Percentiles rank a stretch among this genome's conserved stretches.
Conservation (phyloP, 1,139 yeast genomes). For the Yamadazyma songkhlaensis region DNA sequence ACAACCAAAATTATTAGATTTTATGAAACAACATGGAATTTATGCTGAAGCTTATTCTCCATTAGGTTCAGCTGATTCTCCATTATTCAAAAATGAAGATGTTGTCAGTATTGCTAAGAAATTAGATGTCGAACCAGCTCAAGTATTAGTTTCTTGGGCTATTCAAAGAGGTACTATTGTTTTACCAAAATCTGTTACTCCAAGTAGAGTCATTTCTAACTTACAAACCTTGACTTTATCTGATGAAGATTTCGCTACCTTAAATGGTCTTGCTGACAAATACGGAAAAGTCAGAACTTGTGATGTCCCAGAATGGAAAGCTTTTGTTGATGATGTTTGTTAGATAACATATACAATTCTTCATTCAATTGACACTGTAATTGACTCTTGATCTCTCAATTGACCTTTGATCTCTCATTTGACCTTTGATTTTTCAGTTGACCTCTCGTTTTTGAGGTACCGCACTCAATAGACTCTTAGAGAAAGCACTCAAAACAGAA, state of each 20-base stretch:
- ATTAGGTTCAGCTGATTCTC: conserved; percentile 55
- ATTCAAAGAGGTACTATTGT: conserved; percentile 50
- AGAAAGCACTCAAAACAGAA: too few relatives aligned
- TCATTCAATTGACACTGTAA: background rate
- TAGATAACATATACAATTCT: conserved; percentile 1
- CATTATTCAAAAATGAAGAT: conserved; percentile 42
- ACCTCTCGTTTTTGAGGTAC: too few relatives aligned
- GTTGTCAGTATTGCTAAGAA: conserved; percentile 44
- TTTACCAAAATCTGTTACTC: conserved; percentile 51
- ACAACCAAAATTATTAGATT: conserved; percentile 46
- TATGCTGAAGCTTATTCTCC: conserved; percentile 58
- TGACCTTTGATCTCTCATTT: too few relatives aligned
- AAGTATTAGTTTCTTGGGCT: conserved; percentile 53
- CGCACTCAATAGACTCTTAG: too few relatives aligned
- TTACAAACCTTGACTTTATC: conserved; percentile 28
- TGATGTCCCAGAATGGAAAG: conserved; percentile 23
- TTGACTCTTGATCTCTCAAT: too few relatives aligned
- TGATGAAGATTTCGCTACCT: conserved; percentile 31
- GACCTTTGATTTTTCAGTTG: too few relatives aligned
- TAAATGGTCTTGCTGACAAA: conserved; percentile 28
- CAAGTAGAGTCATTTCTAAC: conserved; percentile 32
- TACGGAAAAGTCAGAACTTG: conserved; percentile 31
- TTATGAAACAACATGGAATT: conserved; percentile 43
- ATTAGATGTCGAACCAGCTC: conserved; percentile 41
- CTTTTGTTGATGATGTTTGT: conserved; percentile 18